Evolutionary conservation across 139 green algal genomes (phyloP), one percentile per base, ranked within the genome.

Genomic region (Ettlia oleoabundans): DNA sequence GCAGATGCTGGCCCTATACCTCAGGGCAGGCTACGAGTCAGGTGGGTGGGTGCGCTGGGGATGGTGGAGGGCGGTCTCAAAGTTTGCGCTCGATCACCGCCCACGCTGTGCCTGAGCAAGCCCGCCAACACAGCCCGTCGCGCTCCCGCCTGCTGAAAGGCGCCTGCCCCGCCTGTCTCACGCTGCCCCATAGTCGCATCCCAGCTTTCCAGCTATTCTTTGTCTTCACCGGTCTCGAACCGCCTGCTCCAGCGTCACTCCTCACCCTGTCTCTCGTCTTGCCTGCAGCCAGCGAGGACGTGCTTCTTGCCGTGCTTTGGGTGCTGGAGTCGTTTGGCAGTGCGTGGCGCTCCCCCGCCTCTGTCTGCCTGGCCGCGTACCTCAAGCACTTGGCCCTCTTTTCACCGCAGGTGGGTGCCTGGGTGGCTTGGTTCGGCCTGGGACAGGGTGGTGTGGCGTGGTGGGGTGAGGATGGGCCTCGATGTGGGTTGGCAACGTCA

Each of bases 281-380:
- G 7, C 15, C 41, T 75, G 43, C 78, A 84, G 78, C 78, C 35
- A 42, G n/a, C 1, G 78, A 84, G 51, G 38, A 42, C 1, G 26
- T 58, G 13, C 68, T 84, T 35, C 78, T 84, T 24, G 66, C 78
- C 19, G 24, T n/a, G 26, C 78, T 84, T 35, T 84, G 78, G 78
- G 35, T 84, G 35, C 66, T 77, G 26, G 78, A 84, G 66, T 42
- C 66, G 19, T 30, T 32, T 32, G n/a, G 51, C 8, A 26, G 35
- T 51, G 71, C 35, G 7, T 18, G 35, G 28, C 66, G 78, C 52
- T 69, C 63, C 2, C 28, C 78, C 13, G 65, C 63, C 78, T 77
- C 78, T 28, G 3, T 52, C 32, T 58, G 35, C 35, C 78, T 84
- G 37, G 30, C 37, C 40, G 38, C 21, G 35, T 84, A 78, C 38